Conservation (phyloP, 768 basidiomycete species). For the Psilocybe cubensis region DNA sequence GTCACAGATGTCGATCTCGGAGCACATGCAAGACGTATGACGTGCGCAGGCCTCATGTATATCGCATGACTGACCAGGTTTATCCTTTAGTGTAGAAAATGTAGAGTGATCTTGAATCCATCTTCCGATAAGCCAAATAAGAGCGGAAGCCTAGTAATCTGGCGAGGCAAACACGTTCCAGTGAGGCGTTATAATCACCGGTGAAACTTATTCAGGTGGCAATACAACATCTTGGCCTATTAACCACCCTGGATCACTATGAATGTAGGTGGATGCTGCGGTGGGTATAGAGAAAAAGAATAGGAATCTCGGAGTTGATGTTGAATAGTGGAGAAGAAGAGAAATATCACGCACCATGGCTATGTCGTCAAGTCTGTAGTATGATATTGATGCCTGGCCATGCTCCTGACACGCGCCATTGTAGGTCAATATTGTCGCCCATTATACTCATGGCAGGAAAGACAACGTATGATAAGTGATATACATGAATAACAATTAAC, state of each 20-base stretch:
- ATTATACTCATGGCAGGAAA: too few relatives aligned
- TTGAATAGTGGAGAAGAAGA: background rate
- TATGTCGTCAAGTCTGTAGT: too few relatives aligned
- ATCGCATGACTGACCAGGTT: conserved; percentile 22
- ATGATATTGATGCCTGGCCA: too few relatives aligned
- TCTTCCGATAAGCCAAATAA: conserved; percentile 11
- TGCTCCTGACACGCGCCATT: too few relatives aligned
- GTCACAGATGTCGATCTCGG: conserved; percentile 13
- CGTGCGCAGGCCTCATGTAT: conserved; percentile 28
- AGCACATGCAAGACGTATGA: conserved; percentile 5
- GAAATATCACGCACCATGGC: background rate
- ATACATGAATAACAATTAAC: too few relatives aligned
- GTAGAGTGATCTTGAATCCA: conserved; percentile 9
- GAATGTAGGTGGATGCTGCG: background rate
- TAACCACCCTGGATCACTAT: background rate
- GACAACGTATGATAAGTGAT: too few relatives aligned
- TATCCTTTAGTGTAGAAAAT: conserved; percentile 23
- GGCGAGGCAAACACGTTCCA: conserved; percentile 4
- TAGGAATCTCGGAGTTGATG: background rate
- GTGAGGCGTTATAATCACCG: background rate
- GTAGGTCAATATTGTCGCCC: too few relatives aligned
- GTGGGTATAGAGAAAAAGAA: background rate
- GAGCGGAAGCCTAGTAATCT: background rate
- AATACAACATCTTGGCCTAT: background rate
- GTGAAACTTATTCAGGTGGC: background rate